These are phyloP conservation scores for Ophiostoma ulmi DNA, from an alignment of 2,329 filamentous ascomycete species.

Conservation along the genomic window DNA sequence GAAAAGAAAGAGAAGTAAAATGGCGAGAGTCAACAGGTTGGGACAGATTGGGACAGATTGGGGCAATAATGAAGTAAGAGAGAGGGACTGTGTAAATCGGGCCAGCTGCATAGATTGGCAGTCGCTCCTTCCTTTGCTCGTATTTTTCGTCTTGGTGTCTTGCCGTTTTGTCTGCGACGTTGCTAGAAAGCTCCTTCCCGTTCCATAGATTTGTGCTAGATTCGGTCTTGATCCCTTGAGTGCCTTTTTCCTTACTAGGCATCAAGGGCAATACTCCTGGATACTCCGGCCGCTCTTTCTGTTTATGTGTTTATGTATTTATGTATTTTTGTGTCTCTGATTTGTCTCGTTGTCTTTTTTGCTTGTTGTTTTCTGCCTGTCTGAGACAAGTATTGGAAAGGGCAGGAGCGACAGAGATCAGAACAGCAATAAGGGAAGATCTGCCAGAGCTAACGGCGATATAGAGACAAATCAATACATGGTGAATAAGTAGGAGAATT, in stretches of 20 bases:
- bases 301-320: not conserved
- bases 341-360: not conserved
- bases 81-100: slow-evolving; percentile 16
- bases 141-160: not conserved
- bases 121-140: slow-evolving; percentile 6
- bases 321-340: not conserved
- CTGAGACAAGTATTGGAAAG: not conserved
- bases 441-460: slow-evolving; percentile 1
- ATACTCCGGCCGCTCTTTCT: not conserved
- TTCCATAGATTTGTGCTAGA: not conserved
- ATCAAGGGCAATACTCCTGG: not conserved
- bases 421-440: slow-evolving; percentile 6
- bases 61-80: not conserved
- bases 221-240: not conserved
- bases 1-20: not conserved
- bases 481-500: not conserved
- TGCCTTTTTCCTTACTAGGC: not conserved
- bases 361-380: not conserved
- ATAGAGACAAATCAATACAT: not conserved
- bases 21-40: not conserved
- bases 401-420: slow-evolving; percentile 15
- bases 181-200: not conserved
- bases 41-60: not conserved
- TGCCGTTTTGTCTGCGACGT: slow-evolving; percentile 6
- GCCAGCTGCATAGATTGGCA: slow-evolving; percentile 18